A percentile compares a stretch with the other conserved stretches of the same genome.
phyloP scores from a whole-genome alignment of 2,329 filamentous ascomycete species.

The Dothideomycetidae sp. region DNA sequence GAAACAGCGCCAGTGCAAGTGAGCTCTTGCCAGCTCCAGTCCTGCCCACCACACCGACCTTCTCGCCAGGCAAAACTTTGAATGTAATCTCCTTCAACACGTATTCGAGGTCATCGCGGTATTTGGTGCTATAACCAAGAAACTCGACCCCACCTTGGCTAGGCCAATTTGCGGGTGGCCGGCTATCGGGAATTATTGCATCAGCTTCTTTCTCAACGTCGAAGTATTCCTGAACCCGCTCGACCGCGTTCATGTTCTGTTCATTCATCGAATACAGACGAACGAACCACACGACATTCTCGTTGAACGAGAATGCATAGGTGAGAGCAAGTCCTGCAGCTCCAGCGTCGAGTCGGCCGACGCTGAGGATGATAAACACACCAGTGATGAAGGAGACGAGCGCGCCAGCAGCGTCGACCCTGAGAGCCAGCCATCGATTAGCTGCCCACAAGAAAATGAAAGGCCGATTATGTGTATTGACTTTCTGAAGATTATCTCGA shows the following conservation, averaged over 20 bases:
- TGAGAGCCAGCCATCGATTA: constrained; percentile 90
- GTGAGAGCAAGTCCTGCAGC: constrained; percentile 87
- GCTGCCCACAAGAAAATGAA: constrained; percentile 95
- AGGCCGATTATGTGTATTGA: constrained; percentile 82
- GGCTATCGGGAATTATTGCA: constrained; percentile 60
- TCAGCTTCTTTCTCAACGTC: constrained; percentile 89
- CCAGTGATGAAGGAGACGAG: constrained; percentile 88
- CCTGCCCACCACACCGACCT: constrained; percentile 89
- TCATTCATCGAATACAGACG: constrained; percentile 88
- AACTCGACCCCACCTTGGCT: constrained; percentile 77
- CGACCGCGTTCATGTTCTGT: constrained; percentile 98
- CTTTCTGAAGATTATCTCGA: constrained; percentile 71
- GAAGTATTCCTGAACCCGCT: constrained; percentile 93
- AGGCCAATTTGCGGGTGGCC: constrained; percentile 72
- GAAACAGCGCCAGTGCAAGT: constrained; percentile 81
- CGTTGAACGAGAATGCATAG: constrained; percentile 92
- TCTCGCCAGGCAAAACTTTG: constrained; percentile 72
- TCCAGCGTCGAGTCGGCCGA: constrained; percentile 74
- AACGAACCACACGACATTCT: constrained; percentile 94
- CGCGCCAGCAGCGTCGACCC: constrained; percentile 81
- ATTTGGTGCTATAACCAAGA: constrained; percentile 74
- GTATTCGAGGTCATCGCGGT: constrained; percentile 72
- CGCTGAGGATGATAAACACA: constrained; percentile 72
- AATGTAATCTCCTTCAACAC: constrained; percentile 76
- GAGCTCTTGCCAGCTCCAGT: constrained; percentile 97